Conservation (phyloP, 768 basidiomycete species). For the Phaeotremella skinneri region DNA sequence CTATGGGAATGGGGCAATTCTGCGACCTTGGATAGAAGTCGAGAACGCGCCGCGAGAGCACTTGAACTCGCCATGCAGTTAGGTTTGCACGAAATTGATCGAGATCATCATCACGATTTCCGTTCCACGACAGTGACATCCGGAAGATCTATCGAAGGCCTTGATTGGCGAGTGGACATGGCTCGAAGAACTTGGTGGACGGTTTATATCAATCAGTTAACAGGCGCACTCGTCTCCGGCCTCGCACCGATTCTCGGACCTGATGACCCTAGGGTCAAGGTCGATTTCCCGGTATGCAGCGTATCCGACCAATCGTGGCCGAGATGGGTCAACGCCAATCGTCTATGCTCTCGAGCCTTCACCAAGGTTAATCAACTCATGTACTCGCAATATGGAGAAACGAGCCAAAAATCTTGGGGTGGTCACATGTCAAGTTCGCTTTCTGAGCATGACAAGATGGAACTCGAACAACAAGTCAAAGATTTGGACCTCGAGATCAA, state of each 20-base stretch:
- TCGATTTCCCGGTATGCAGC: constrained; percentile 45
- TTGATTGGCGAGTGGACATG: constrained; percentile 47
- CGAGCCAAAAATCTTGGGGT: constrained; percentile 17
- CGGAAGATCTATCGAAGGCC: constrained; percentile 38
- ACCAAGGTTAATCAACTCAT: constrained; percentile 43
- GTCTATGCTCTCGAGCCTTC: constrained; percentile 38
- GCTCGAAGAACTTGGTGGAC: constrained; percentile 49
- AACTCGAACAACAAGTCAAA: constrained; percentile 24
- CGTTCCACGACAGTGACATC: not conserved
- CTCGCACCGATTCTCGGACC: constrained; percentile 35
- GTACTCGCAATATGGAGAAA: constrained; percentile 16
- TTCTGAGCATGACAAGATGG: constrained; percentile 6
- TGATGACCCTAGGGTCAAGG: constrained; percentile 42
- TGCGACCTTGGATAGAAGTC: constrained; percentile 28
- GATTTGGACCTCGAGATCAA: constrained; percentile 38
- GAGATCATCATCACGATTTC: not conserved
- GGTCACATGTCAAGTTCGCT: not conserved
- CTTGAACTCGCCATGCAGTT: constrained; percentile 46
- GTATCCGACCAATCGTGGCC: constrained; percentile 42
- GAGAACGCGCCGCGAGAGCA: constrained; percentile 31
- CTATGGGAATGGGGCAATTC: constrained; percentile 48
- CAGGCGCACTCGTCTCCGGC: constrained; percentile 40
- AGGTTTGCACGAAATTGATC: constrained; percentile 46
- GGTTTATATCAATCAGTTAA: constrained; percentile 37
- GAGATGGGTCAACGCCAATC: constrained; percentile 41